Evolutionary conservation across 306 rosid genomes (phyloP), one percentile per base, ranked within the genome.

Genomic region (Lablab purpureus): DNA sequence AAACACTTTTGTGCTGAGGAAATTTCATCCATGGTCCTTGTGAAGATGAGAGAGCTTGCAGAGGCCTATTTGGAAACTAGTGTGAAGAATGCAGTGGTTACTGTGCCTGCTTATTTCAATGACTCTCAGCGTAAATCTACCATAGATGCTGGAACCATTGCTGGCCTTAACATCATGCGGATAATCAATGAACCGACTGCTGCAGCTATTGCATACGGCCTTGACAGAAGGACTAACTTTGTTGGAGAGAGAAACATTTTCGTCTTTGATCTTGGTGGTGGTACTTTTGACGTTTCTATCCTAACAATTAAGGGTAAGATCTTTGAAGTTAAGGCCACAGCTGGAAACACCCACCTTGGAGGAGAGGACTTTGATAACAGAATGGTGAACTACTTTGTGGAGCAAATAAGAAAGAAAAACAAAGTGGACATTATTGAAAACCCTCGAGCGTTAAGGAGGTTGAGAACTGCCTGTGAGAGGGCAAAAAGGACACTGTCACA

Each of bases 111-210:
- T 2, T 52, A 19, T 52, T 52, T 52, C 23, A 52, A 19, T 19
- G 59, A 52, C 13, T 52, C 59, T 52, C 59, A 52, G 13, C 25
- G 25, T 8, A 52, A 52, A 19, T 23, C 59, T 52, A 19, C 27
- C 59, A 8, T 52, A 19, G 59, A 52, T 52, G 59, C 59, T 52
- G 59, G 59, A 52, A 52, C 12, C 4, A 52, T 52, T 52, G 59
- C 27, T 19, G 59, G 59, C 10, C 59, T 52, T 10, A 52, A 52
- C 10, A 9, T 52, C 10, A 19, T 52, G 25, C 25, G 27, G 27
- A 52, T 52, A 52, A 52, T 52, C 59, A 52, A 52, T 19, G 59
- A 52, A 52, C 59, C 59, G 0, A 18, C 59, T 2, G 27, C 59
- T 52, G 59, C 59, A 19, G 59, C 59, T 1, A 52, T 52, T 7